A percentile compares a stretch with the other conserved stretches of the same genome.
phyloP scores from a whole-genome alignment of 139 green algal species.

The Chlamydomonas incerta region DNA sequence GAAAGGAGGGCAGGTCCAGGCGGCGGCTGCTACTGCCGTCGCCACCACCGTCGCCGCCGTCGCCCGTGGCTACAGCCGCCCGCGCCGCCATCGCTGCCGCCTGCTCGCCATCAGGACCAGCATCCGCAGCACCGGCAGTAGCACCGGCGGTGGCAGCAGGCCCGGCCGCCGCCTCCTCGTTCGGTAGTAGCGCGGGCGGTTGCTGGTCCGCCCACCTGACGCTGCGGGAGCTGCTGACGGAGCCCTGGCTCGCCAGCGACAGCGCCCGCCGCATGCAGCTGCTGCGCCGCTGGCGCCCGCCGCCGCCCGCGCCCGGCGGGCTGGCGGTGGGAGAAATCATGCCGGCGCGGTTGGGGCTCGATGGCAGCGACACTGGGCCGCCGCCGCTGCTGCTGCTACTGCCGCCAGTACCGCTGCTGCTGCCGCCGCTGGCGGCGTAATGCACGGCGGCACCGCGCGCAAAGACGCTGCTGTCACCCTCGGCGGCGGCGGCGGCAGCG shows the following conservation, averaged over 20 bases:
- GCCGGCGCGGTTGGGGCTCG: no score
- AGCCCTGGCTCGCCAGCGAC: not conserved
- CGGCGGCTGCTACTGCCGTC: not conserved
- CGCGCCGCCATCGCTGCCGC: not conserved
- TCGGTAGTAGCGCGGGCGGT: not conserved
- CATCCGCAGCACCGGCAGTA: not conserved
- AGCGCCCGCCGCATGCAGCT: not conserved
- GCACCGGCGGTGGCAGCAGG: not conserved
- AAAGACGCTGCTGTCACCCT: not conserved
- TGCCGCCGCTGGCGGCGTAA: not conserved
- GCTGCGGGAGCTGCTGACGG: not conserved
- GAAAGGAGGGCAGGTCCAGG: slow-evolving; percentile 7
- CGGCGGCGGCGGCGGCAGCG: not conserved
- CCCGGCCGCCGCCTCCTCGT: not conserved
- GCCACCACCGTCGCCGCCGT: not conserved
- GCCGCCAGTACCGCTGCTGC: not conserved
- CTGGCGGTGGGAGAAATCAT: no score
- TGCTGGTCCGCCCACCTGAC: slow-evolving; percentile 16
- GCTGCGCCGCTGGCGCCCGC: not conserved
- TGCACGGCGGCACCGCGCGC: not conserved
- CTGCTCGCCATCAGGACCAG: not conserved
- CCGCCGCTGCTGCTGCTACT: not conserved
- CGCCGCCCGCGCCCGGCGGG: not conserved
- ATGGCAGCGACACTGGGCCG: no score
- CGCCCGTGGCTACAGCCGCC: not conserved